Evolutionary conservation across 768 basidiomycete species (phyloP), one percentile per base, ranked within the genome.

Genomic region (Clitopilus passeckerianus): DNA sequence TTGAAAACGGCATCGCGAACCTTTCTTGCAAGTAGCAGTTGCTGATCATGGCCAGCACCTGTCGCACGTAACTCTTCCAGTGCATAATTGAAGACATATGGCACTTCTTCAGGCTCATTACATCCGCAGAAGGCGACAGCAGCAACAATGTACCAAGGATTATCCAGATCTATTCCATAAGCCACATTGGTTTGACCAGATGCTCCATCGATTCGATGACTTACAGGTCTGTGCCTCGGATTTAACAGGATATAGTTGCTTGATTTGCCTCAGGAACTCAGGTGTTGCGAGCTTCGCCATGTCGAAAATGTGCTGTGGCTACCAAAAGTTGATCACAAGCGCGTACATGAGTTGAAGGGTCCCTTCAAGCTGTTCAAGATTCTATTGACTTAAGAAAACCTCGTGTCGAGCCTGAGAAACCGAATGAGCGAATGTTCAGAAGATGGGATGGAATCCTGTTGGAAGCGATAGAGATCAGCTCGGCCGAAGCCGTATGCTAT

Each of bases 1-100:
- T 87, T 87, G 71, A 89, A 81, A 4, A 89, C 60, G 0, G 80
- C 81, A 59, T 89, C 87, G 24, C 85, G 74, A 16, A 87, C 68
- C 63, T 79, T 86, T 55, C 80, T 76, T 34, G 81, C 80, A 2
- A 87, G 72, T 6, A 75, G 50, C 22, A 74, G 66, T 43, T 70
- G 74, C 58, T 85, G 76, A 15, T 73, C 67, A 8, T 71, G 56
- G 1, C 63, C 66, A 15, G 61, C 65, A 0, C 61, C 62, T 7
- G 71, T 66, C 12, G 65, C 62, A 57, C 74, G 71, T 0, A 85
- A 69, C 52, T 85, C 81, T 2, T 72, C 57, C 50, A 84, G 65
- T 1, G 75, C 84, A 60, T 80, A 72, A 44, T 79, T 63, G 66
- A 85, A 85, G 5, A 89, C 80, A 46, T 68, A 65, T 6, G 85